Evolutionary conservation across 2,329 filamentous ascomycete genomes (phyloP).

Genomic region (Hymenoscyphus fraxineus): DNA sequence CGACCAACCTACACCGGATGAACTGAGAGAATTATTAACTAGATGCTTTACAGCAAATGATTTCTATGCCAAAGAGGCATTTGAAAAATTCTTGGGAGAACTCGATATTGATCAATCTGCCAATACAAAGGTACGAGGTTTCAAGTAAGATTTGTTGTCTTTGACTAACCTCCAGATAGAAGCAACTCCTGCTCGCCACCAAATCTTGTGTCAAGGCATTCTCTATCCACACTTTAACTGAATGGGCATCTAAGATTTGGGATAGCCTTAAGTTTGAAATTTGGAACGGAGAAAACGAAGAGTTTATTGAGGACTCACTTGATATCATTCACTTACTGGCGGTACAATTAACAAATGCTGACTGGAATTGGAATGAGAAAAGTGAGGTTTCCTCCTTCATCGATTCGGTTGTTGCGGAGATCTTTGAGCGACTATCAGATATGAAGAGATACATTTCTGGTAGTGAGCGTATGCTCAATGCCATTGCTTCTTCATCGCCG

Average conservation of each 20-base stretch:
- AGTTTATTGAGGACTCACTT: slow-evolving; percentile 29
- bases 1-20: slow-evolving; percentile 20
- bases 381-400: slow-evolving; percentile 15
- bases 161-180: slow-evolving; percentile 18
- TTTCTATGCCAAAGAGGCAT: slow-evolving; percentile 25
- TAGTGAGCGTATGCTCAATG: slow-evolving; percentile 23
- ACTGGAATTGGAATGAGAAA: slow-evolving; percentile 10
- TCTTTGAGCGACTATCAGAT: slow-evolving; percentile 13
- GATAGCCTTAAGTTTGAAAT: slow-evolving; percentile 35
- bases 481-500: slow-evolving; percentile 22
- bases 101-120: slow-evolving; percentile 31
- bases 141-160: not conserved
- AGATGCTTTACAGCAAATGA: slow-evolving; percentile 30
- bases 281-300: slow-evolving; percentile 33
- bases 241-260: slow-evolving; percentile 31
- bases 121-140: slow-evolving; percentile 28
- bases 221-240: slow-evolving; percentile 15
- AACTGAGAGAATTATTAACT: slow-evolving; percentile 24
- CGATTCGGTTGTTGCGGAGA: slow-evolving; percentile 14
- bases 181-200: slow-evolving; percentile 28
- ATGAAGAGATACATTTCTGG: slow-evolving; percentile 10
- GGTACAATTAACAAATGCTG: slow-evolving; percentile 5
- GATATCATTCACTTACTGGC: slow-evolving; percentile 25
- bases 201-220: slow-evolving; percentile 23
- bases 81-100: slow-evolving; percentile 25